Conservation (phyloP, 1,139 yeast species). For the Petasospora fabianii region DNA sequence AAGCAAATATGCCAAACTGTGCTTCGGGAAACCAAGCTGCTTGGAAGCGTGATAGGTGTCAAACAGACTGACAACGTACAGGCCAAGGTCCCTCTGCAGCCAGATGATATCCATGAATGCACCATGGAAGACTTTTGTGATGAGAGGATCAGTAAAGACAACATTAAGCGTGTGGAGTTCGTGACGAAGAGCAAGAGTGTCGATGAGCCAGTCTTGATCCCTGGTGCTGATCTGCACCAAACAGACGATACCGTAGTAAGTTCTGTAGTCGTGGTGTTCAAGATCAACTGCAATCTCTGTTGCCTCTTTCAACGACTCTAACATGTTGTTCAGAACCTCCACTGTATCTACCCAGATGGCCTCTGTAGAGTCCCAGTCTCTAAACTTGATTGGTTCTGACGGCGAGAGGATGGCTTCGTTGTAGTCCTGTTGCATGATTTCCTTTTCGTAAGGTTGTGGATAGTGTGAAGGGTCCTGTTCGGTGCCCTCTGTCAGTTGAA, state of each 20-base stretch:
- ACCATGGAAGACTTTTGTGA: conserved; percentile 90
- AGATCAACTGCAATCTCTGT: conserved; percentile 89
- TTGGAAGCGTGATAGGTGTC: conserved; percentile 92
- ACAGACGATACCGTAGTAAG: conserved; percentile 88
- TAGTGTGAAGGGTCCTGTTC: conserved; percentile 55
- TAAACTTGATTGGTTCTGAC: conserved; percentile 50
- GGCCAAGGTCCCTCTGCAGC: conserved; percentile 93
- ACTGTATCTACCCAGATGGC: conserved; percentile 72
- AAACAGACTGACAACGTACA: conserved; percentile 83
- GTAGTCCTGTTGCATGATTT: conserved; percentile 68
- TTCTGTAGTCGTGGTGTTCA: conserved; percentile 92
- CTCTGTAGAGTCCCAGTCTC: conserved; percentile 61
- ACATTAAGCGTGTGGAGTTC: conserved; percentile 65
- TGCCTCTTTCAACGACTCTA: conserved; percentile 45
- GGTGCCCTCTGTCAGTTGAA: conserved; percentile 39
- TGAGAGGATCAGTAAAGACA: conserved; percentile 74
- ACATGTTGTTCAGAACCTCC: conserved; percentile 50
- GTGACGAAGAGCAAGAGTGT: conserved; percentile 70
- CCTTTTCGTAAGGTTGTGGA: conserved; percentile 78
- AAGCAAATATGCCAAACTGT: conserved; percentile 78
- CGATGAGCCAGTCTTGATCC: conserved; percentile 79
- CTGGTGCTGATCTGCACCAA: conserved; percentile 90
- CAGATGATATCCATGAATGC: conserved; percentile 96
- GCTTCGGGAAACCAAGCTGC: conserved; percentile 71
- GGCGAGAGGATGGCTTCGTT: conserved; percentile 52